Evolutionary conservation across 495 filamentous ascomycete genomes (phyloP), one percentile per base, ranked within the genome.

Genomic region (Neurospora sp.): DNA sequence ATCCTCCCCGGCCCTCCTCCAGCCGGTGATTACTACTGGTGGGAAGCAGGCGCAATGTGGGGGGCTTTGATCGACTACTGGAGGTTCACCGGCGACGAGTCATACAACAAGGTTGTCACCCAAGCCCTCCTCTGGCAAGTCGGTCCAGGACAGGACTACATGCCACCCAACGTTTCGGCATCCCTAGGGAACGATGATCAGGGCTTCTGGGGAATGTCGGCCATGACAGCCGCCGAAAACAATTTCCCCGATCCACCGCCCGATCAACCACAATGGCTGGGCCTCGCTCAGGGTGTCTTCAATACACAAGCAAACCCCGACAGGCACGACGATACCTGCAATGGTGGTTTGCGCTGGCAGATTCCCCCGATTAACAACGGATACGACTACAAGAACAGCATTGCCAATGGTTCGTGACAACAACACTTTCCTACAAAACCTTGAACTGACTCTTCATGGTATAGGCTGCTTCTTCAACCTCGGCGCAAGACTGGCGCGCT

Each of bases 381-480:
- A 16, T 97, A 92, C 74, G 87, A 90, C 77, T 97, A 97, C 85
- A 97, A 97, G 84, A 97, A 97, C 80, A 89, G 92, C 85, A 61
- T 61, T 61, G 53, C 53, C 53, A 61, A 35, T 61, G 53, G 53
- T 61, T 16, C 6, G 53, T 61, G 27, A 3, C 27, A 5, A 14
- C 2, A 8, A 14, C 53, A 61, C 53, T 31, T 16, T 37, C 35
- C 35, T 8, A 4, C 3, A 61, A 31, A 10, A 35, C 6, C 53
- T 35, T 61, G 20, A 61, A 3, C 53, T 61, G 53, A 61, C 53
- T 16, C 53, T 4, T 2, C 20, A 53, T 22, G 91, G 91, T 4
- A 96, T 94, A 74, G 94, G 92, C 27, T 89, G 91, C 73, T 94
- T 95, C 82, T 96, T 97, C 82, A 91, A 96, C 73, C 83, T 97